phyloP scores from a whole-genome alignment of 805 yeast genomes.

The Lachancea meyersii region DNA sequence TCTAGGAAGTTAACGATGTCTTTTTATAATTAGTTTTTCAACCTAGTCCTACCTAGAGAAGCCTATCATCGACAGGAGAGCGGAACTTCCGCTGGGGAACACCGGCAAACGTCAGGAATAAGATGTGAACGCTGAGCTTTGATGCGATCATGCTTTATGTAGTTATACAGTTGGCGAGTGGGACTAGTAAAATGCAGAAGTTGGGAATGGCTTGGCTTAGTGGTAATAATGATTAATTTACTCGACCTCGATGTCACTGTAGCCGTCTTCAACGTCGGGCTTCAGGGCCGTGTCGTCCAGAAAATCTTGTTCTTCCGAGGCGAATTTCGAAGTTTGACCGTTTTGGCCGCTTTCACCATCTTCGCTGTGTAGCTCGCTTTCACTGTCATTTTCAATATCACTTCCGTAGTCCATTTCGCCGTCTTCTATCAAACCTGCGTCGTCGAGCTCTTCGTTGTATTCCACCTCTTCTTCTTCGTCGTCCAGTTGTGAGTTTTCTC shows the following conservation, averaged over 20 bases:
- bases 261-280: slow-evolving; percentile 30
- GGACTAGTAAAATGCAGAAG: too few relatives aligned
- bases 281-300: slow-evolving; percentile 16
- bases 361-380: slow-evolving; percentile 26
- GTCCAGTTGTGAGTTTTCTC: slow-evolving; percentile 29
- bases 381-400: slow-evolving; percentile 33
- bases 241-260: slow-evolving; percentile 38
- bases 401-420: slow-evolving; percentile 38
- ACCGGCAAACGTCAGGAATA: not conserved
- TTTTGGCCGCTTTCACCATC: too few relatives aligned
- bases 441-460: slow-evolving; percentile 59
- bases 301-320: slow-evolving; percentile 9
- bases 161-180: too few relatives aligned
- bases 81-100: not conserved
- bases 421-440: slow-evolving; percentile 41
- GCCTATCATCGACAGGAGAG: too few relatives aligned
- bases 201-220: too few relatives aligned
- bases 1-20: not conserved
- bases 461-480: slow-evolving; percentile 51
- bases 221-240: not conserved
- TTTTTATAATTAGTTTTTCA: not conserved
- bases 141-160: too few relatives aligned
- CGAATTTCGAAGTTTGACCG: slow-evolving; percentile 19
- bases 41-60: too few relatives aligned
- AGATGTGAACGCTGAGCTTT: too few relatives aligned